Base-by-base conservation (phyloP, 768 basidiomycete species). In the Steccherinum ochraceum region DNA sequence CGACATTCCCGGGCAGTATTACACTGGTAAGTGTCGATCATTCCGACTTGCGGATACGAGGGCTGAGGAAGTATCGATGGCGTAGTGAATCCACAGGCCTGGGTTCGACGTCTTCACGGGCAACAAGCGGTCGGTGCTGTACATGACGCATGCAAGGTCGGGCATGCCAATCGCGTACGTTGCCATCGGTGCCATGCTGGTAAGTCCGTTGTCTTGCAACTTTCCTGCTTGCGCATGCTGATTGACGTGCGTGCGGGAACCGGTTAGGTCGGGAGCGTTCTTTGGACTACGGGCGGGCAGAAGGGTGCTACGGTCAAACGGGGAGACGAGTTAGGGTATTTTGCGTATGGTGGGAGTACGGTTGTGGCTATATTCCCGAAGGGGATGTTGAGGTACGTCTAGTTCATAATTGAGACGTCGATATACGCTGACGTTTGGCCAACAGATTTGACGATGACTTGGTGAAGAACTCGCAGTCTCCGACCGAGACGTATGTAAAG, bases 261-360 rank as follows among this genome's bases (percentile, higher is more conserved):
- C n/a, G n/a, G n/a, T 21, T 24, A 62, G 61, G 62, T 91, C 0
- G 89, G 86, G 0, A 80, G 79, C 47, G 85, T 92, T 59, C 68
- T 49, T 1, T 88, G 83, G 83, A 86, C 86, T 0, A 69, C 61
- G 16, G 75, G 74, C 51, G 67, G 74, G 24, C 51, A 77, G 64
- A 71, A 76, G 52, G 72, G 75, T 7, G 67, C 74, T 41, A 66
- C 63, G 41, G 66, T 90, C 12, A 73, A 79, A 44, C 79, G 79
- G 51, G 88, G 86, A 41, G 81, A 84, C 25, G 80, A 84, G 65
- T 70, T 84, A 0, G 83, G 83, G 53, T 76, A 77, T 57, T 84
- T 83, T 56, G 77, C 82, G 23, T 90, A 89, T 60, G 89, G 88
- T 1, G 88, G 88, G n/a, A 86, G 83, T 57, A 89, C 88, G 1